phyloP scores from a whole-genome alignment of 2,329 filamentous ascomycete genomes.

The Aureobasidium zeae region DNA sequence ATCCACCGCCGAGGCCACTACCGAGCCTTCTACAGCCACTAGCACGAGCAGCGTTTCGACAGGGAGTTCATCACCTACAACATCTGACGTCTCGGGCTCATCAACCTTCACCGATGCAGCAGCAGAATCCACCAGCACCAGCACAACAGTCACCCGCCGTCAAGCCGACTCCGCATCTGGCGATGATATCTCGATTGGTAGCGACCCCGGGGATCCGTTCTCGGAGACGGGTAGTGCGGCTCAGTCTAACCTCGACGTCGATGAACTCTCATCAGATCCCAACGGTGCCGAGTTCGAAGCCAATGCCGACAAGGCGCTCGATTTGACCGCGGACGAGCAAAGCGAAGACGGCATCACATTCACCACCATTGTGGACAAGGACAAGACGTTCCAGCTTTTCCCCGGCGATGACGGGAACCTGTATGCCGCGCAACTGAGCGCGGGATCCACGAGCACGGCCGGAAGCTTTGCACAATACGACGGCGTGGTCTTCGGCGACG shows the following conservation, averaged over 20 bases:
- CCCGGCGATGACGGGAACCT: constrained; percentile 7
- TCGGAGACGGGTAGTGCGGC: background rate
- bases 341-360: constrained; percentile 2
- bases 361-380: background rate
- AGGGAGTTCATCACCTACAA: no score
- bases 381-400: background rate
- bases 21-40: background rate
- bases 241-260: background rate
- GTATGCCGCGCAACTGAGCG: background rate
- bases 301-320: background rate
- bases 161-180: background rate
- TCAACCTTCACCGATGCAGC: no score
- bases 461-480: background rate
- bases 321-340: background rate
- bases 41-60: background rate
- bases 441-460: background rate
- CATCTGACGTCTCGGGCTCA: no score
- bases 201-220: background rate
- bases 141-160: background rate
- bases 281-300: background rate
- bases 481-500: constrained; percentile 1
- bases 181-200: background rate
- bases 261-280: background rate
- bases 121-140: no score
- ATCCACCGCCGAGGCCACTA: background rate